A percentile compares a stretch with the other conserved stretches of the same genome.
phyloP scores from a whole-genome alignment of 495 filamentous ascomycete genomes.

The Tirmania nivea region DNA sequence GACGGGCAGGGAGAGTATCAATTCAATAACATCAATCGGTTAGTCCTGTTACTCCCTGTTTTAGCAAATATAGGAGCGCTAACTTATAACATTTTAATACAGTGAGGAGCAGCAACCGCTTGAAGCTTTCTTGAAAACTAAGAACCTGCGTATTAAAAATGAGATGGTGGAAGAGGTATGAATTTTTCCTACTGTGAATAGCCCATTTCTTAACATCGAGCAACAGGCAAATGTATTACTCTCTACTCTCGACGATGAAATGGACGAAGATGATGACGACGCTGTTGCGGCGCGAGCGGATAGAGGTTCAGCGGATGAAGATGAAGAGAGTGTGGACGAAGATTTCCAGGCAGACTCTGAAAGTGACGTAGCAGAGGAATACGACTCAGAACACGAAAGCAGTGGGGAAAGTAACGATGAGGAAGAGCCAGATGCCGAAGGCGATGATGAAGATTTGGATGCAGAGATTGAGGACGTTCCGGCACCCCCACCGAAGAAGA shows the following conservation, averaged over 20 bases:
- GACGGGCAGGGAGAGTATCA: slow-evolving; percentile 56
- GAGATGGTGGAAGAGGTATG: slow-evolving; percentile 57
- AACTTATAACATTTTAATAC: neutral
- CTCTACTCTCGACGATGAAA: slow-evolving; percentile 25
- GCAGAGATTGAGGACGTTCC: slow-evolving; percentile 15
- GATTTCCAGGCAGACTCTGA: slow-evolving; percentile 86
- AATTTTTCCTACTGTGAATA: neutral
- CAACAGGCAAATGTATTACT: neutral
- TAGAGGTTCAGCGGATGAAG: slow-evolving; percentile 84
- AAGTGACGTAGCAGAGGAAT: slow-evolving; percentile 91
- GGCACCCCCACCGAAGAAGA: neutral
- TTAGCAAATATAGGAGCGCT: slow-evolving; percentile 4
- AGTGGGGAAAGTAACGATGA: slow-evolving; percentile 37
- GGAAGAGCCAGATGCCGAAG: slow-evolving; percentile 26
- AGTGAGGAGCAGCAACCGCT: slow-evolving; percentile 87
- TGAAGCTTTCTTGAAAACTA: slow-evolving; percentile 86
- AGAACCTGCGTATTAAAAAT: slow-evolving; percentile 87
- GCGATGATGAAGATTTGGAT: slow-evolving; percentile 29
- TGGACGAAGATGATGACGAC: slow-evolving; percentile 70
- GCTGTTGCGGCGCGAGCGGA: slow-evolving; percentile 43
- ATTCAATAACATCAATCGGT: slow-evolving; percentile 97
- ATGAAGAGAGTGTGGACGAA: slow-evolving; percentile 72
- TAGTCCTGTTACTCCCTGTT: slow-evolving; percentile 9
- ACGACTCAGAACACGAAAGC: slow-evolving; percentile 72
- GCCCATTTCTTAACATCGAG: neutral